These are phyloP conservation scores for Exidia glandulosa DNA, from an alignment of 768 basidiomycete genomes.

Conservation along the genomic window DNA sequence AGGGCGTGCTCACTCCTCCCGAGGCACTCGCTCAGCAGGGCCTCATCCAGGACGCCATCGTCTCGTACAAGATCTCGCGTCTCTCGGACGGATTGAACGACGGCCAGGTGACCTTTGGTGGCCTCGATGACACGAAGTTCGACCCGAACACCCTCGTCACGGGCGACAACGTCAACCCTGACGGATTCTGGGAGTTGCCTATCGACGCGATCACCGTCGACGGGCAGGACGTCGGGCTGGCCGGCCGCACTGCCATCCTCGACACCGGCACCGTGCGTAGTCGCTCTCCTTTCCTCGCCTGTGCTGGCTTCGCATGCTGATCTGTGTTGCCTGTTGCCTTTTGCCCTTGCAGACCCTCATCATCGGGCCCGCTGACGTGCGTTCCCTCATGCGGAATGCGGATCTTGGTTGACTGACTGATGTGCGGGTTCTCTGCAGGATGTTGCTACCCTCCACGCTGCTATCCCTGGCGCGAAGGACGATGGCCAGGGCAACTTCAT, in stretches of 20 bases:
- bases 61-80: conserved; percentile 73
- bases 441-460: conserved; percentile 41
- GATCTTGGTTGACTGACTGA: conserved; percentile 29
- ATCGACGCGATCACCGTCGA: conserved; percentile 51
- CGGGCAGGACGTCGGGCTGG: conserved; percentile 23
- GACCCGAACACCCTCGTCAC: conserved; percentile 45
- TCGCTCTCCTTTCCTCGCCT: not conserved
- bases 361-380: conserved; percentile 11
- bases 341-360: conserved; percentile 15
- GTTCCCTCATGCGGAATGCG: not conserved
- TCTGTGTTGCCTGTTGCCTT: conserved; percentile 16
- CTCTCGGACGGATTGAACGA: conserved; percentile 57
- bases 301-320: not conserved
- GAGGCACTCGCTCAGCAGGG: conserved; percentile 53
- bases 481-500: conserved; percentile 42
- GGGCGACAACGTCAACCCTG: conserved; percentile 47
- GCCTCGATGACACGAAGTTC: conserved; percentile 61
- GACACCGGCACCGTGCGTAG: conserved; percentile 18
- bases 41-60: conserved; percentile 51
- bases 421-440: conserved; percentile 21
- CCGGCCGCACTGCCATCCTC: conserved; percentile 58
- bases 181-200: conserved; percentile 74
- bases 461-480: conserved; percentile 43
- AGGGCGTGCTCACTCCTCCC: conserved; percentile 54
- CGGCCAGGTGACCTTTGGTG: conserved; percentile 76